These are phyloP conservation scores for Naganishia onofrii DNA, from an alignment of 768 basidiomycete species.

Conservation along the genomic window DNA sequence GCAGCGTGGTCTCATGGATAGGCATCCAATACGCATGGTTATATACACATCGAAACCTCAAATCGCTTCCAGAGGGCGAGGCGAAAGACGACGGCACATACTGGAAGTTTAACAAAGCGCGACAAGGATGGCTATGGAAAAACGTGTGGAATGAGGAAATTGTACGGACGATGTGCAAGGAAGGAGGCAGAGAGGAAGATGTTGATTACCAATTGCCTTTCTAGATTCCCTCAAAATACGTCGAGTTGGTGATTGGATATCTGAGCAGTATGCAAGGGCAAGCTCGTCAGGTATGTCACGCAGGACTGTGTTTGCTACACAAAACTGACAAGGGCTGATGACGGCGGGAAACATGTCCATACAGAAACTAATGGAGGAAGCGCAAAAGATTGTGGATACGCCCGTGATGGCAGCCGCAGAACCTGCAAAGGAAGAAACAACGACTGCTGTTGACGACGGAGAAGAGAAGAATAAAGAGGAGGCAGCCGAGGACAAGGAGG, in stretches of 20 bases:
- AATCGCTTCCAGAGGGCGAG: slow-evolving; percentile 6
- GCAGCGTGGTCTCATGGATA: not conserved
- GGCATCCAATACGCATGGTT: slow-evolving; percentile 23
- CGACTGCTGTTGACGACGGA: not conserved
- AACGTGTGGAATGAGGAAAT: slow-evolving; percentile 26
- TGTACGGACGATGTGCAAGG: not conserved
- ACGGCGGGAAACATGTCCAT: not conserved
- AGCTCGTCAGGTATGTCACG: slow-evolving; percentile 19
- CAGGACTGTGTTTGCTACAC: not conserved
- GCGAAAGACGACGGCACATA: slow-evolving; percentile 21
- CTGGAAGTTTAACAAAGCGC: slow-evolving; percentile 31
- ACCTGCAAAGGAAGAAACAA: not conserved
- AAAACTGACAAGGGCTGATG: not conserved
- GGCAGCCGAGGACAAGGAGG: not conserved
- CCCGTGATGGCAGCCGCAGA: slow-evolving; percentile 6
- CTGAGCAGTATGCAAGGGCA: slow-evolving; percentile 27
- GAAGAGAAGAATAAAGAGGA: not conserved
- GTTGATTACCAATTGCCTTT: not conserved
- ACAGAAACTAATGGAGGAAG: slow-evolving; percentile 17
- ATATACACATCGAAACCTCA: slow-evolving; percentile 11
- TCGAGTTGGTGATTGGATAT: slow-evolving; percentile 22
- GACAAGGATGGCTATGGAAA: slow-evolving; percentile 24
- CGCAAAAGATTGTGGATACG: slow-evolving; percentile 5
- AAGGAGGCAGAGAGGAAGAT: not conserved
- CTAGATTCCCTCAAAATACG: slow-evolving; percentile 21